These are phyloP conservation scores for Pyricularia grisea DNA, from an alignment of 2,329 filamentous ascomycete species.

Conservation along the genomic window DNA sequence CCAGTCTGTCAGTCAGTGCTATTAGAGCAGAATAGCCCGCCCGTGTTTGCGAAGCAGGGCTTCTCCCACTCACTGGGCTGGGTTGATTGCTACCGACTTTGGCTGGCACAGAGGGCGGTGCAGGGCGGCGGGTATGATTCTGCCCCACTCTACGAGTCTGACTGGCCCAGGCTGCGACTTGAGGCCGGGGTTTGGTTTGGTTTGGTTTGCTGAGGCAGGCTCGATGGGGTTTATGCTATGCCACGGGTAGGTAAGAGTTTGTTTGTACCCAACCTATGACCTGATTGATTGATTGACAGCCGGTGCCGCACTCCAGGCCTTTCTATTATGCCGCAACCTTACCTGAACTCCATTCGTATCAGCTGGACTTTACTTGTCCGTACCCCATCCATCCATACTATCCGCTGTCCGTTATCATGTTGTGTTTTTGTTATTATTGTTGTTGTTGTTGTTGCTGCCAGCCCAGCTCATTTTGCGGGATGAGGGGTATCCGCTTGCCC, in stretches of 20 bases:
- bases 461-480: neutral
- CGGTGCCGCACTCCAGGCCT: too few relatives aligned
- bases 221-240: neutral
- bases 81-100: neutral
- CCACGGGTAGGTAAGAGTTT: neutral
- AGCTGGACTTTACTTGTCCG: neutral
- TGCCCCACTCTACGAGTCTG: neutral
- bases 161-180: neutral
- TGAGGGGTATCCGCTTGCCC: neutral
- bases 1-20: constrained; percentile 2
- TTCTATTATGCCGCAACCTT: too few relatives aligned
- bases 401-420: neutral
- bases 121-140: neutral
- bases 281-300: too few relatives aligned
- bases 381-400: too few relatives aligned
- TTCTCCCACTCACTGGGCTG: neutral
- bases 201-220: neutral
- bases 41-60: neutral
- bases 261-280: neutral
- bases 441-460: too few relatives aligned
- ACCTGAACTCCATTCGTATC: neutral
- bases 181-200: neutral
- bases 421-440: neutral
- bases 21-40: neutral
- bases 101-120: neutral